Percentiles rank a stretch among this genome's conserved stretches.
Evolutionary conservation across 1,284 basidiomycete species (phyloP).

Genomic region (Cryptococcus floricola): DNA sequence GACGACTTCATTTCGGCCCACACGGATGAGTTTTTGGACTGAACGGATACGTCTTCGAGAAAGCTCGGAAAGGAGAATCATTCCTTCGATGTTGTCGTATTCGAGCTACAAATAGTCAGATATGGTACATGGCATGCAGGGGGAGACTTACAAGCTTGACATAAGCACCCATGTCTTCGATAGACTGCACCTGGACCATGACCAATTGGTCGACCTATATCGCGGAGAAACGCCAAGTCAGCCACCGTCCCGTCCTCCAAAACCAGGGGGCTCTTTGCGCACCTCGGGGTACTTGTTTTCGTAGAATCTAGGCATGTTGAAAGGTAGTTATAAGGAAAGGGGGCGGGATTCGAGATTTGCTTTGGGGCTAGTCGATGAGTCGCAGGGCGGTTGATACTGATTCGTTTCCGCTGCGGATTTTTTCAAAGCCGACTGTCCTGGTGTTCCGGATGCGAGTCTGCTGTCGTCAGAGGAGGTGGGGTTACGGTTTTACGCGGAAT

Average conservation of each 20-base stretch:
- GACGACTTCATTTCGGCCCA: conserved; percentile 97
- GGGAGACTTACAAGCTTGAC: conserved; percentile 78
- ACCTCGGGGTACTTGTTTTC: conserved; percentile 54
- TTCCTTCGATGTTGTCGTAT: conserved; percentile 98
- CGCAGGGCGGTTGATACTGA: neutral
- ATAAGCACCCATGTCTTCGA: conserved; percentile 99
- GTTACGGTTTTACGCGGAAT: too few relatives aligned
- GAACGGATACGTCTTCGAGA: conserved; percentile 94
- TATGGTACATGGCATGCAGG: neutral
- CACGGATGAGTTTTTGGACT: conserved; percentile 96
- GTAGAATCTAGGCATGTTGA: conserved; percentile 49
- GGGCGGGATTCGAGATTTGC: neutral
- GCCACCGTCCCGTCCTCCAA: neutral
- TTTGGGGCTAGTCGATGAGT: neutral
- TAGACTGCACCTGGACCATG: conserved; percentile 98
- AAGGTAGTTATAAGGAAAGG: neutral
- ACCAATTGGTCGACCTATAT: conserved; percentile 86
- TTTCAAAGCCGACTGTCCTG: too few relatives aligned
- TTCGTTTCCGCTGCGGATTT: neutral
- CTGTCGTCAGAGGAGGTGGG: too few relatives aligned
- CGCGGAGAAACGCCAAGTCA: neutral
- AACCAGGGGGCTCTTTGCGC: neutral
- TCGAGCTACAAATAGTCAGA: conserved; percentile 64
- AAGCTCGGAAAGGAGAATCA: conserved; percentile 97
- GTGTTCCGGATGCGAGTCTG: too few relatives aligned